Evolutionary conservation across 2,329 filamentous ascomycete genomes (phyloP).

Genomic region (Tolypocladium pustulatum): DNA sequence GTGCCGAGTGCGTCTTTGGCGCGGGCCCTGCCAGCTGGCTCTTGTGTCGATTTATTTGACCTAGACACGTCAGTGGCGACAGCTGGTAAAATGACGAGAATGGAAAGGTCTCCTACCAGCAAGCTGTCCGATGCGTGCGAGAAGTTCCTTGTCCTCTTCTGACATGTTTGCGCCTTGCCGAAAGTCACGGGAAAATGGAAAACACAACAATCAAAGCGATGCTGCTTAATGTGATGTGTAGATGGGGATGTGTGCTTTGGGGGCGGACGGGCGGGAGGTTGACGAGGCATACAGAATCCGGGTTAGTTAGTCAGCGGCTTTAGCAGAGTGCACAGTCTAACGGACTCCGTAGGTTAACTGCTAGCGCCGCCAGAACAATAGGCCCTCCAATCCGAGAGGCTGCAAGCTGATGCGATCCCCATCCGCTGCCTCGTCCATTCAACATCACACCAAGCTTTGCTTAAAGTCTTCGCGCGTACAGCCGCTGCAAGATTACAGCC

Average conservation of each 20-base stretch:
- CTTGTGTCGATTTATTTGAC: conserved; percentile 73
- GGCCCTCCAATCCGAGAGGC: neutral
- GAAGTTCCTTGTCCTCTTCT: conserved; percentile 39
- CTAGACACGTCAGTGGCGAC: conserved; percentile 29
- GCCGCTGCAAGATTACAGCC: neutral
- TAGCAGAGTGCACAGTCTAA: too few relatives aligned
- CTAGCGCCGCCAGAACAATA: neutral
- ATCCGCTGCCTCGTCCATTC: neutral
- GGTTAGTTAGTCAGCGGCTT: neutral
- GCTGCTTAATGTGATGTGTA: neutral
- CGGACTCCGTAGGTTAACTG: too few relatives aligned
- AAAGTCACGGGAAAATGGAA: neutral
- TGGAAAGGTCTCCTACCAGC: conserved; percentile 29
- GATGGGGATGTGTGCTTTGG: neutral
- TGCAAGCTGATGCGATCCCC: neutral
- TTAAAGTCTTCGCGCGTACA: neutral
- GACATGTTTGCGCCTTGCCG: conserved; percentile 23
- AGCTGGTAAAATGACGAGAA: conserved; percentile 1
- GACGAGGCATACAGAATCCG: neutral
- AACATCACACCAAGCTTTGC: neutral
- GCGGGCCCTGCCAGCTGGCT: conserved; percentile 41
- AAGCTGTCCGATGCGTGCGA: conserved; percentile 42
- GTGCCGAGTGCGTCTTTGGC: conserved; percentile 14
- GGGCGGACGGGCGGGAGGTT: neutral
- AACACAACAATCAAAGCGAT: neutral